These are phyloP conservation scores for Rubia peregrina DNA, from an alignment of 305 asterid genomes.

Conservation along the genomic window DNA sequence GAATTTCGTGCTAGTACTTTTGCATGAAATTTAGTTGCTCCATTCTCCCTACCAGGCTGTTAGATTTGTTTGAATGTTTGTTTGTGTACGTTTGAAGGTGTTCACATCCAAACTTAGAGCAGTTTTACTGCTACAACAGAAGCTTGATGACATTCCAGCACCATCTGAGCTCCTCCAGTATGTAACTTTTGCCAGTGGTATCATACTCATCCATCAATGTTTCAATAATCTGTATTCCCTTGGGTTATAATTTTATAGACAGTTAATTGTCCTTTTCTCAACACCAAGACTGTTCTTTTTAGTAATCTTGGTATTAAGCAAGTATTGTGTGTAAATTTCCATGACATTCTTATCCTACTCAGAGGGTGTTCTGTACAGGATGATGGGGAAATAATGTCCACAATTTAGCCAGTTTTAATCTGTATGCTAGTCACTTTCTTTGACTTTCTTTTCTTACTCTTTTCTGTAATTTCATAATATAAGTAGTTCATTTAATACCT, in stretches of 20 bases:
- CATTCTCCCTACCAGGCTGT: neutral
- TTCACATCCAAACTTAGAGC: slow-evolving; percentile 45
- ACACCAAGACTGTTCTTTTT: no score
- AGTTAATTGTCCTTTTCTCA: neutral
- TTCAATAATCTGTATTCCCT: neutral
- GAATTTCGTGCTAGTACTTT: neutral
- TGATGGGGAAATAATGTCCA: neutral
- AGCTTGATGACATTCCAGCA: slow-evolving; percentile 58
- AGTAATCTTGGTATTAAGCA: neutral
- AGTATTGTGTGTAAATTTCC: neutral
- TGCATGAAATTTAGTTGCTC: neutral
- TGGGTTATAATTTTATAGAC: neutral
- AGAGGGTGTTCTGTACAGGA: neutral
- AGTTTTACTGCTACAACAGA: slow-evolving; percentile 45
- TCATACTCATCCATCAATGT: neutral
- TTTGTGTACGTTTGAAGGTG: neutral
- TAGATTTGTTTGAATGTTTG: no score
- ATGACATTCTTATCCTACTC: neutral
- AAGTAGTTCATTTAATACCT: neutral
- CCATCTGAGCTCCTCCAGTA: slow-evolving; percentile 85
- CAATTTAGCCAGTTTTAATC: neutral
- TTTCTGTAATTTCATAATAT: neutral
- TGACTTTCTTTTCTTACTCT: neutral
- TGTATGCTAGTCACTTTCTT: neutral
- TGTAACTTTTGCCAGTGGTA: slow-evolving; percentile 1